Percentiles rank a stretch among this genome's conserved stretches.
These are phyloP conservation scores for Breviolum minutum DNA, from an alignment of 73 alveolate species.

Conservation along the genomic window DNA sequence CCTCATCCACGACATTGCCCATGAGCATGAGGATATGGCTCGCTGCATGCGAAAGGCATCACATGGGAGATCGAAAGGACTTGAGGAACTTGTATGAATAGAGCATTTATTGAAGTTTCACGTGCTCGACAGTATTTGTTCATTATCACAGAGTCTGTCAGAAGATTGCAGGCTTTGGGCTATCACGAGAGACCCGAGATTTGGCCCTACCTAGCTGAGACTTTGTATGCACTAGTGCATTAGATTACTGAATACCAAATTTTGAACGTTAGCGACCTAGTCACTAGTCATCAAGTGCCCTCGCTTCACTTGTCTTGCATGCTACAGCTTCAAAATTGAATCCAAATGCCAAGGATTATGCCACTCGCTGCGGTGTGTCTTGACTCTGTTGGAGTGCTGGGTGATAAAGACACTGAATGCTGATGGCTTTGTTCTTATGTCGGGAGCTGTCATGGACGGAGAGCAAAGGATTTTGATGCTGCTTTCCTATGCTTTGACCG, in stretches of 20 bases:
- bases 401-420: background rate
- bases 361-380: conserved; percentile 53
- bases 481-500: conserved; percentile 51
- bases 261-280: background rate
- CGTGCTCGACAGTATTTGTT: background rate
- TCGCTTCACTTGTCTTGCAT: no score
- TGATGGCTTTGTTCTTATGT: background rate
- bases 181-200: conserved; percentile 40
- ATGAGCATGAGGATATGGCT: conserved; percentile 45
- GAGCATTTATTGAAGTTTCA: background rate
- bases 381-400: background rate
- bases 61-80: background rate
- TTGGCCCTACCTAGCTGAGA: conserved; percentile 46
- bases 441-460: background rate
- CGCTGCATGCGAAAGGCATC: conserved; percentile 64
- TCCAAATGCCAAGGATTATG: conserved; percentile 11
- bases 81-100: background rate
- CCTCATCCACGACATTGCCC: conserved; percentile 48
- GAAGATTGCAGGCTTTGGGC: conserved; percentile 13
- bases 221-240: background rate
- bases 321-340: no score
- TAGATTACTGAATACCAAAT: no score
- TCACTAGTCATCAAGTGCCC: no score
- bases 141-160: background rate
- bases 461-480: conserved; percentile 7